Conservation (phyloP, 805 yeast species). For the Suhomyces vadensis region DNA sequence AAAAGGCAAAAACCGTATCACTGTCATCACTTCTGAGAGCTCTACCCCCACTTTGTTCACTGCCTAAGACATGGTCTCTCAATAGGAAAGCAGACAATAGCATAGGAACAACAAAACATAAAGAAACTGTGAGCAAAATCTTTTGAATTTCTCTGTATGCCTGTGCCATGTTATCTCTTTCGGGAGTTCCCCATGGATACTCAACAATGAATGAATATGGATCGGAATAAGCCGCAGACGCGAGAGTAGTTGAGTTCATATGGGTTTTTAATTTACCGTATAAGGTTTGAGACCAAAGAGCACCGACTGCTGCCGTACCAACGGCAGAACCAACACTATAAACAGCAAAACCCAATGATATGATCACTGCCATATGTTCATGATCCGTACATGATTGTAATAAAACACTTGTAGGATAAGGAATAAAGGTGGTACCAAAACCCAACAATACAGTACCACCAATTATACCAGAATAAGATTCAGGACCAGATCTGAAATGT, state of each 20-base stretch:
- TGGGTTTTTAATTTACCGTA: slow-evolving; percentile 48
- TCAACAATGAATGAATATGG: slow-evolving; percentile 11
- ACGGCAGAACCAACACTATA: slow-evolving; percentile 22
- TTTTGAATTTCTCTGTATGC: slow-evolving; percentile 13
- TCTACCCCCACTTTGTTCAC: slow-evolving; percentile 14
- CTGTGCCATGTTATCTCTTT: slow-evolving; percentile 9
- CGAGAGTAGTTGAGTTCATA: slow-evolving; percentile 25
- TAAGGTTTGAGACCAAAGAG: slow-evolving; percentile 20
- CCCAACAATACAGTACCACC: slow-evolving; percentile 20
- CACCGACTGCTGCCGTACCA: slow-evolving; percentile 22
- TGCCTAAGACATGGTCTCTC: slow-evolving; percentile 12
- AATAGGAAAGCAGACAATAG: slow-evolving; percentile 10
- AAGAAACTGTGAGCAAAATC: slow-evolving; percentile 8
- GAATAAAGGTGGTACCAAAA: slow-evolving; percentile 22
- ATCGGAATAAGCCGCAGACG: slow-evolving; percentile 10
- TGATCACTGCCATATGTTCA: slow-evolving; percentile 21
- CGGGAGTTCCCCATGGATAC: slow-evolving; percentile 13
- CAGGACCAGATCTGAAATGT: slow-evolving; percentile 22
- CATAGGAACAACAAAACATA: slow-evolving; percentile 15
- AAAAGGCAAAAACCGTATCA: neutral
- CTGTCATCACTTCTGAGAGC: neutral
- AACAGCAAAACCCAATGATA: slow-evolving; percentile 15
- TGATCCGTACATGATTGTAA: slow-evolving; percentile 17
- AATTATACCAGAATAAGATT: slow-evolving; percentile 19
- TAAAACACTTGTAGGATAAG: slow-evolving; percentile 18